Conservation (phyloP, 768 basidiomycete genomes). For the Boletus vermiculosoides region DNA sequence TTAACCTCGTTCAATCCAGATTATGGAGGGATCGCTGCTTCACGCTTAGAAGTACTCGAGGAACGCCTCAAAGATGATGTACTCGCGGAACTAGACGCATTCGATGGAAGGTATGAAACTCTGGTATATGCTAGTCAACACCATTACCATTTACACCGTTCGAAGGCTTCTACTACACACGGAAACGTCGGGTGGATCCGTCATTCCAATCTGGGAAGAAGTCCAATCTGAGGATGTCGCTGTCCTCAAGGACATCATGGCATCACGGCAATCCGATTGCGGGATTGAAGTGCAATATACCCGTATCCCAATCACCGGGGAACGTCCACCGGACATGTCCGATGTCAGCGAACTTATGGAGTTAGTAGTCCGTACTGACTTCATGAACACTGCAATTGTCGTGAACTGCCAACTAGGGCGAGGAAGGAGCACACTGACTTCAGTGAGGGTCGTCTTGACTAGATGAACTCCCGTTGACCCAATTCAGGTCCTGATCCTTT, state of each 20-base stretch:
- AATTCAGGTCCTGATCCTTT: conserved; percentile 67
- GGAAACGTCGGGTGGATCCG: conserved; percentile 81
- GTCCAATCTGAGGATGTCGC: conserved; percentile 68
- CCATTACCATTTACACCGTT: conserved; percentile 1
- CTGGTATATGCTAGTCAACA: background rate
- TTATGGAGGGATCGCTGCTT: conserved; percentile 92
- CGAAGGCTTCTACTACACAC: conserved; percentile 81
- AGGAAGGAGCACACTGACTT: conserved; percentile 88
- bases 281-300: conserved; percentile 72
- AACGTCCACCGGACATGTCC: conserved; percentile 72
- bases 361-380: conserved; percentile 66
- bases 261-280: conserved; percentile 40
- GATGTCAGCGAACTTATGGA: conserved; percentile 78
- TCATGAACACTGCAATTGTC: conserved; percentile 75
- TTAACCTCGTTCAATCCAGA: conserved; percentile 44
- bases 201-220: conserved; percentile 95
- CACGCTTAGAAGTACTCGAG: conserved; percentile 86
- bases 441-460: conserved; percentile 45
- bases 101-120: conserved; percentile 71
- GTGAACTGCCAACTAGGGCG: conserved; percentile 95
- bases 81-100: conserved; percentile 72
- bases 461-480: conserved; percentile 1
- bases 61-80: conserved; percentile 89
- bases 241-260: conserved; percentile 89
- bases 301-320: conserved; percentile 92